Evolutionary conservation across 495 filamentous ascomycete species (phyloP).

Genomic region (Aeminium ludgeri): DNA sequence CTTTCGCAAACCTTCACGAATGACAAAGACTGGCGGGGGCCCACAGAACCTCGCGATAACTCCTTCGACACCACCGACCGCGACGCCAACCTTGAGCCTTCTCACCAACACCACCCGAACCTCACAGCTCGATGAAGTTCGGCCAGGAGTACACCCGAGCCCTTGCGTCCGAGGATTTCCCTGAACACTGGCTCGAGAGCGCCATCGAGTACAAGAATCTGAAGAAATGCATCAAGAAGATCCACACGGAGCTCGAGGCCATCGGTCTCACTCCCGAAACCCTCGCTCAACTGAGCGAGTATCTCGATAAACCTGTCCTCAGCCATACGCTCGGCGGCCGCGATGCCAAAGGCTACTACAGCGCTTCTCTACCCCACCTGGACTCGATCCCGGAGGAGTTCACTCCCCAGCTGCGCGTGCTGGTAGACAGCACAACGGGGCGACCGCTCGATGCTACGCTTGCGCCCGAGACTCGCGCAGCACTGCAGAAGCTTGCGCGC

Average conservation of each 20-base stretch:
- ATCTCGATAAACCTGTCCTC: background rate
- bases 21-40: background rate
- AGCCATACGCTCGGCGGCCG: background rate
- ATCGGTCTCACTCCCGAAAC: slow-evolving; percentile 46
- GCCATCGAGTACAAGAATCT: slow-evolving; percentile 58
- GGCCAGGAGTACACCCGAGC: slow-evolving; percentile 47
- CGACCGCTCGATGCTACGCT: slow-evolving; percentile 39
- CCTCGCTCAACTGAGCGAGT: slow-evolving; percentile 31
- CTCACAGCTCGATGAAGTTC: slow-evolving; percentile 48
- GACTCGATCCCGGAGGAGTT: slow-evolving; percentile 22
- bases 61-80: background rate
- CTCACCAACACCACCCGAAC: background rate
- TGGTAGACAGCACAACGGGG: slow-evolving; percentile 35
- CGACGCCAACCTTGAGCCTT: background rate
- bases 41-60: background rate
- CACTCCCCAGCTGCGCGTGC: slow-evolving; percentile 42
- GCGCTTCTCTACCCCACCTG: slow-evolving; percentile 5
- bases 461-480: slow-evolving; percentile 34
- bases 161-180: slow-evolving; percentile 38
- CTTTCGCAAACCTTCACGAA: background rate
- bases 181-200: slow-evolving; percentile 47
- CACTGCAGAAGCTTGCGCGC: slow-evolving; percentile 33
- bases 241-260: slow-evolving; percentile 40
- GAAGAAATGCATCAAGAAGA: slow-evolving; percentile 58
- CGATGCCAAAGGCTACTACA: slow-evolving; percentile 7